Percentiles rank a stretch among this genome's conserved stretches.
phyloP scores from a whole-genome alignment of 2,329 filamentous ascomycete species.

The Sporothrix variecibatus region DNA sequence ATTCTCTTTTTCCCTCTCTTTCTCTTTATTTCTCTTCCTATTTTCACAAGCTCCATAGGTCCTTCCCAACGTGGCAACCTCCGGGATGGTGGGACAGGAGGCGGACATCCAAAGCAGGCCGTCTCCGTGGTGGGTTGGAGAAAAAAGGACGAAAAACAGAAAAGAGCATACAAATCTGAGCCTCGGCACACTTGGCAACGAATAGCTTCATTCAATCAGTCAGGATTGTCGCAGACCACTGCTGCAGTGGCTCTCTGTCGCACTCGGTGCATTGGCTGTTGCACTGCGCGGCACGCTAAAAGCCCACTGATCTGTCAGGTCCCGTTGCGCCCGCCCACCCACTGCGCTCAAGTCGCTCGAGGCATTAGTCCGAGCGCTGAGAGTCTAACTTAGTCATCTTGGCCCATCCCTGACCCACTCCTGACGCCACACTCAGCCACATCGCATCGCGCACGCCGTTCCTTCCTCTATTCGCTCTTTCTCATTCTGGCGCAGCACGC shows the following conservation, averaged over 20 bases:
- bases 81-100: conserved; percentile 21
- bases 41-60: not conserved
- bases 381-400: not conserved
- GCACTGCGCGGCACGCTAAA: not conserved
- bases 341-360: not conserved
- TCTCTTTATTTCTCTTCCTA: not conserved
- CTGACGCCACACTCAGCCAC: conserved; percentile 12
- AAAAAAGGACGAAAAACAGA: not conserved
- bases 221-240: not conserved
- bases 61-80: conserved; percentile 18
- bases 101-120: conserved; percentile 3
- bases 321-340: conserved; percentile 1
- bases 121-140: conserved; percentile 10
- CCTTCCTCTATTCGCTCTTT: not conserved
- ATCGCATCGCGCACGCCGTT: not conserved
- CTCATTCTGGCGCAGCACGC: not conserved
- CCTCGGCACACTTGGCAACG: conserved; percentile 16
- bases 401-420: not conserved
- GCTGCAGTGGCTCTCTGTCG: not conserved
- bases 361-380: not conserved
- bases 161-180: not conserved
- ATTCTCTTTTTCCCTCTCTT: not conserved
- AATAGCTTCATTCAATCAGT: conserved; percentile 2
- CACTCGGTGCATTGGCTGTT: not conserved
- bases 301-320: not conserved